phyloP scores from a whole-genome alignment of 441 rosid genomes.

The Hypseocharis bilobata region DNA sequence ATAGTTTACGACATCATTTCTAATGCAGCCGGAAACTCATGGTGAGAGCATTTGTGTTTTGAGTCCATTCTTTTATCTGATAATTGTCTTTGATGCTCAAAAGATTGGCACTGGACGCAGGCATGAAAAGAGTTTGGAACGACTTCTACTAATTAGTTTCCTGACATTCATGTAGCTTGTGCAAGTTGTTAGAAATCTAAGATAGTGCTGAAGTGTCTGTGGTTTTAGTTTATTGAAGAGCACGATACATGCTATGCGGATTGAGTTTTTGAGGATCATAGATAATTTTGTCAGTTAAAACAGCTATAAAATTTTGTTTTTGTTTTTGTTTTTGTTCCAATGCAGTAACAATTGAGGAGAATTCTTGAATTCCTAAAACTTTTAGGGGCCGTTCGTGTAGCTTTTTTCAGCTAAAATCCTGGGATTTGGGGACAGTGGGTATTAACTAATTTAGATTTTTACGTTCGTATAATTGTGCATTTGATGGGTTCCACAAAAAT shows the following conservation, averaged over 20 bases:
- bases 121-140: background rate
- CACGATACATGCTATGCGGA: background rate
- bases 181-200: background rate
- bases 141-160: background rate
- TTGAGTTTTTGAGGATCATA: background rate
- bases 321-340: background rate
- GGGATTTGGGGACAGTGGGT: too few relatives aligned
- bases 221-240: background rate
- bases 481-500: too few relatives aligned
- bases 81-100: conserved; percentile 6
- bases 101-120: background rate
- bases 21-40: conserved; percentile 95
- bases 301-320: too few relatives aligned
- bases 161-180: background rate
- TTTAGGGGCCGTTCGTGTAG: too few relatives aligned
- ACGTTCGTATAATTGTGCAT: too few relatives aligned
- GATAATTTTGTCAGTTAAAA: background rate
- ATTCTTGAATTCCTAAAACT: background rate
- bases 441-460: too few relatives aligned
- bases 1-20: conserved; percentile 84
- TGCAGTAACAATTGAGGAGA: background rate
- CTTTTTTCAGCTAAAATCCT: too few relatives aligned
- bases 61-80: conserved; percentile 15
- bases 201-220: background rate
- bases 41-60: conserved; percentile 36